Evolutionary conservation across 1,139 yeast genomes (phyloP).

Genomic region (Wickerhamomyces sp.): DNA sequence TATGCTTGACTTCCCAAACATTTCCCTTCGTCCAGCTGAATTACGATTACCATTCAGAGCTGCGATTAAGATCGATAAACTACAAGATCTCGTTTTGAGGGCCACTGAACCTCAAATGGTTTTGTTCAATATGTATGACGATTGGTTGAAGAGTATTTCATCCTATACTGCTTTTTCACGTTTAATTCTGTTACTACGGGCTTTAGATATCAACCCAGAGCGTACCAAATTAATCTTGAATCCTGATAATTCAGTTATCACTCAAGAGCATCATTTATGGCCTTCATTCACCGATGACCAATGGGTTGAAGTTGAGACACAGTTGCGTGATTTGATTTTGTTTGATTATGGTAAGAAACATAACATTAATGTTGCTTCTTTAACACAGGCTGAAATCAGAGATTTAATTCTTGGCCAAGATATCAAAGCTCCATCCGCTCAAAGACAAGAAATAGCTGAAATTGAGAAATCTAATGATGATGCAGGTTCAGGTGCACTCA

Average conservation of each 20-base stretch:
- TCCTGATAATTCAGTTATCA: constrained; percentile 66
- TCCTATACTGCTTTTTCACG: constrained; percentile 95
- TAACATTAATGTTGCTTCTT: constrained; percentile 77
- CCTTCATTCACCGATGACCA: constrained; percentile 84
- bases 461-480: constrained; percentile 55
- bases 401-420: constrained; percentile 95
- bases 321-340: constrained; percentile 81
- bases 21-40: constrained; percentile 86
- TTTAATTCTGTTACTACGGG: constrained; percentile 72
- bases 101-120: constrained; percentile 96
- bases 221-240: constrained; percentile 70
- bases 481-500: constrained; percentile 33
- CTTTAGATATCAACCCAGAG: constrained; percentile 73
- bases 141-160: constrained; percentile 81
- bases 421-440: constrained; percentile 81
- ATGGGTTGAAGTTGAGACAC: constrained; percentile 88
- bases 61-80: constrained; percentile 76
- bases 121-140: constrained; percentile 85
- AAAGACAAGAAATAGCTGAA: constrained; percentile 77
- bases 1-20: constrained; percentile 93
- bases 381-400: constrained; percentile 90
- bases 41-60: constrained; percentile 86
- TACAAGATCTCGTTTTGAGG: constrained; percentile 72
- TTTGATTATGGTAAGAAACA: constrained; percentile 83
- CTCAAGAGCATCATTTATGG: constrained; percentile 87